Percentiles rank a stretch among this genome's conserved stretches.
These are phyloP conservation scores for Schizochytrium sp. DNA, from an alignment of 108 stramenopile genomes.

Conservation along the genomic window DNA sequence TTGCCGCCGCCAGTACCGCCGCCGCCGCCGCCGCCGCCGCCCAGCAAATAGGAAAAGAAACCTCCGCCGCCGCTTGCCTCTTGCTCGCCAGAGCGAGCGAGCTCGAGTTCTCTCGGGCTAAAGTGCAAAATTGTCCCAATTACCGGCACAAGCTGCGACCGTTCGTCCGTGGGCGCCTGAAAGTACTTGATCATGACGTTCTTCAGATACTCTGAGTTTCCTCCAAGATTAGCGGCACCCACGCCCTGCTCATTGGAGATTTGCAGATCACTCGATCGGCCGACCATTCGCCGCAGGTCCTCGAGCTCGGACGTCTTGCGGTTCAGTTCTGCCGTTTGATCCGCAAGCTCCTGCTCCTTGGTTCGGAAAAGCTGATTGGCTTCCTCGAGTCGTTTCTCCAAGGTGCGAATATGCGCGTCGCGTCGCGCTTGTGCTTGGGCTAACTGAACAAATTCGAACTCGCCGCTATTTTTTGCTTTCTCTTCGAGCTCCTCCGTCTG, in stretches of 20 bases:
- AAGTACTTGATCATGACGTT: conserved; percentile 21
- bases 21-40: background rate
- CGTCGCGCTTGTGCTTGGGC: background rate
- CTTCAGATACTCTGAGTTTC: conserved; percentile 7
- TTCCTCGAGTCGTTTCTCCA: background rate
- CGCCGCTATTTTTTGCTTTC: background rate
- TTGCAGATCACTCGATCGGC: background rate
- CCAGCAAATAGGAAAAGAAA: background rate
- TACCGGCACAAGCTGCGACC: background rate
- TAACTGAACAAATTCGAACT: background rate
- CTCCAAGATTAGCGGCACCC: background rate
- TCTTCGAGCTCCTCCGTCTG: background rate
- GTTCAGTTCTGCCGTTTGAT: background rate
- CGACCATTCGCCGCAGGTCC: background rate
- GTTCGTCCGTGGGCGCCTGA: background rate
- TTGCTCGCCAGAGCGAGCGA: background rate
- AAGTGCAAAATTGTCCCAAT: background rate
- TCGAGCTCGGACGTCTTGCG: background rate
- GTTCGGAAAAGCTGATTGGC: too few relatives aligned
- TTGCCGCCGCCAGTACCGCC: too few relatives aligned
- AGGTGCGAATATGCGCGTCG: background rate
- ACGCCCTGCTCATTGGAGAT: background rate
- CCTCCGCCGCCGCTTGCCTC: background rate
- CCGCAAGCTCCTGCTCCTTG: background rate
- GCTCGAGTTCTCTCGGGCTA: background rate